Evolutionary conservation across 768 basidiomycete genomes (phyloP).

Genomic region (Mycena vitilis): DNA sequence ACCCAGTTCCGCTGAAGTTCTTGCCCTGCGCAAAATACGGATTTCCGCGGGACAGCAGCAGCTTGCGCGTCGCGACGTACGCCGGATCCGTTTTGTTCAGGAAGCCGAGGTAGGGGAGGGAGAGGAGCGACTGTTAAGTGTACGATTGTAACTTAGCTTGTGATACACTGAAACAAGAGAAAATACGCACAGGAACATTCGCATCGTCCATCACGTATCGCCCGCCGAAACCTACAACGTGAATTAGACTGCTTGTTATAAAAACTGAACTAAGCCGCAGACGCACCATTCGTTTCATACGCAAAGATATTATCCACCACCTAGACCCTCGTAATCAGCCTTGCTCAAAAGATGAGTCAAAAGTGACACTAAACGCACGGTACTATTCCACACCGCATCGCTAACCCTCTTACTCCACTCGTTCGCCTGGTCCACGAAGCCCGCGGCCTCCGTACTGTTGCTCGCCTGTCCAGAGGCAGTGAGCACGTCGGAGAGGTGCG

Average conservation of each 20-base stretch:
- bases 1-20: conserved; percentile 79
- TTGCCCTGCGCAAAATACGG: conserved; percentile 77
- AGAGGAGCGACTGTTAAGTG: conserved; percentile 71
- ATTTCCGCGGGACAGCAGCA: conserved; percentile 71
- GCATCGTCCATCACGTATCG: conserved; percentile 88
- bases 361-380: conserved; percentile 50
- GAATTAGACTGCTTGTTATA: too few species aligned
- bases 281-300: conserved; percentile 78
- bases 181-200: conserved; percentile 75
- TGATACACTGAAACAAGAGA: too few species aligned
- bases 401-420: conserved; percentile 68
- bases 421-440: conserved; percentile 65
- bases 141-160: not conserved
- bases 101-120: conserved; percentile 84
- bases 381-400: conserved; percentile 71
- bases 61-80: conserved; percentile 73
- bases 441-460: conserved; percentile 57
- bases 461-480: conserved; percentile 11
- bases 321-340: too few species aligned
- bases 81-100: conserved; percentile 67
- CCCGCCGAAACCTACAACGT: conserved; percentile 73
- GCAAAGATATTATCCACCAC: conserved; percentile 77
- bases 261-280: too few species aligned
- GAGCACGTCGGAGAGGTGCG: conserved; percentile 68
- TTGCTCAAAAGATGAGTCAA: too few species aligned